Percentiles rank a stretch among this genome's conserved stretches.
phyloP scores from a whole-genome alignment of 1,284 basidiomycete genomes.

The Pseudozyma thailandica region DNA sequence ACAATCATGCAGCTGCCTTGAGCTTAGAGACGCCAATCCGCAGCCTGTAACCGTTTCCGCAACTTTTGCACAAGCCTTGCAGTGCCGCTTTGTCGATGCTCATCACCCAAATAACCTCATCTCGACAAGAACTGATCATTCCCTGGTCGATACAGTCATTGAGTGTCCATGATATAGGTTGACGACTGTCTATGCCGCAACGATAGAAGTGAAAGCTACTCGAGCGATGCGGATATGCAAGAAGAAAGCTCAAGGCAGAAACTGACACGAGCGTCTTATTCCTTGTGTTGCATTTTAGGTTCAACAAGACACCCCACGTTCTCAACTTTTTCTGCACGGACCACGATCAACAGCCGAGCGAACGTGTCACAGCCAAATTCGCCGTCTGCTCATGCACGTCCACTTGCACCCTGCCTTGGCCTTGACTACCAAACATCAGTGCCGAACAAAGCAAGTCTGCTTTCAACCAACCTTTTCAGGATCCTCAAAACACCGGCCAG shows the following conservation, averaged over 20 bases:
- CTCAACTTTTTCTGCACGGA: constrained; percentile 9
- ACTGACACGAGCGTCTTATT: constrained; percentile 30
- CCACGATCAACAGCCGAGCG: constrained; percentile 20
- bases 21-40: not conserved
- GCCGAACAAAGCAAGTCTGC: not conserved
- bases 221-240: not conserved
- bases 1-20: not conserved
- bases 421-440: not conserved
- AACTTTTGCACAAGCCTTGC: too few relatives aligned
- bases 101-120: too few relatives aligned
- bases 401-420: not conserved
- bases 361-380: constrained; percentile 37
- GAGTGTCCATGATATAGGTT: too few relatives aligned
- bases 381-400: constrained; percentile 26
- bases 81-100: too few relatives aligned
- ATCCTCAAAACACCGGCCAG: too few relatives aligned
- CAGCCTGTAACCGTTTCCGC: not conserved
- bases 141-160: too few relatives aligned
- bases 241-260: constrained; percentile 7
- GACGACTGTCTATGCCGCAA: too few relatives aligned
- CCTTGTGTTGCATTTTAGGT: constrained; percentile 2
- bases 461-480: too few relatives aligned
- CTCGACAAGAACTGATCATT: too few relatives aligned
- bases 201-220: too few relatives aligned
- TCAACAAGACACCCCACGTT: constrained; percentile 18